Evolutionary conservation across 345 rosid genomes (phyloP), one percentile per base, ranked within the genome.

Genomic region (Hypericum androsaemum): DNA sequence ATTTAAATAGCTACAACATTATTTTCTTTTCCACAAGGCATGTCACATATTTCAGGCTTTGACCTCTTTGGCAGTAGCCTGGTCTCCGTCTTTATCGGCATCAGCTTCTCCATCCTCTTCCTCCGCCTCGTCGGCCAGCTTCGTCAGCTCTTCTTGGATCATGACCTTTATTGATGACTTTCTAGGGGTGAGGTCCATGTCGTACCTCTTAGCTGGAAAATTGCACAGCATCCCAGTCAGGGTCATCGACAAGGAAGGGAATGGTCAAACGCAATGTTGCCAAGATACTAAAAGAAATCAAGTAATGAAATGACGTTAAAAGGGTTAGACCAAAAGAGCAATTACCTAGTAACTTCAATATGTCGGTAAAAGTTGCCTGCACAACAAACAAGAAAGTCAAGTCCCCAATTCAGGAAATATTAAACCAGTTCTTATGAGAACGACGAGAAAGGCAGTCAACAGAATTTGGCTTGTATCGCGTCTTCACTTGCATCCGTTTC

Each of bases 351-450:
- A 37, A 65, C 65, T 80, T 80, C 63, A 90, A 73, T 64, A 90
- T 90, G 73, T 90, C 98, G 0, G 92, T 84, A 69, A 90, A 87
- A 9, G 98, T 90, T 47, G 98, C 92, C 98, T 90, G 92, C 79
- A 84, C 56, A 66, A 22, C 32, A 22, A 22, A 1, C 32, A 35
- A 60, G 42, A 53, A 53, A 38, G 69, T 52, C 39, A 42, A 53
- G 49, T 39, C 47, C 46, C 51, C 62, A 32, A 47, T 37, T 36
- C n/a, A 40, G 41, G 37, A 49, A 32, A 46, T 45, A 22, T 22
- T 22, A 22, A 1, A 22, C 4, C 4, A 22, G 32, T 22, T 22
- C 32, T 22, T 22, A 4, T 1, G 4, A 22, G 32, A 4, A 4
- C 4, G 32, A 4, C 32, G 32, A 22, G 32, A 22, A 22, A 22